Conservation (phyloP, 163 green algal genomes). For the Picocystis sp. region DNA sequence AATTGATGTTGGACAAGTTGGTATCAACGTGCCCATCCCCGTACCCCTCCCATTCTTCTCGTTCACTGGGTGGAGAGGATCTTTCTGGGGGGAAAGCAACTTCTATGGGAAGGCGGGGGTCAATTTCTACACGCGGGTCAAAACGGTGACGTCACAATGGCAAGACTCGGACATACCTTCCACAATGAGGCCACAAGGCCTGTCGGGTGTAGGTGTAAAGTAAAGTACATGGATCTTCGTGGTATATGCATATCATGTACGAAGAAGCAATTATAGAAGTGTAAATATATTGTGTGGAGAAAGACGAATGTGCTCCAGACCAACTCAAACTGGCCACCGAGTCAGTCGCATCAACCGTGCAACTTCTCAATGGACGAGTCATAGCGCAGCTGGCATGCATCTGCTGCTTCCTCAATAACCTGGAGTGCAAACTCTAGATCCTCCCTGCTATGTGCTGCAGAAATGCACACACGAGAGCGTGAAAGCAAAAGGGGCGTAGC, state of each 20-base stretch:
- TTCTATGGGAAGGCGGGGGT: conserved; percentile 65
- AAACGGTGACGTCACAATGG: conserved; percentile 61
- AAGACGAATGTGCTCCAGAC: too few species aligned
- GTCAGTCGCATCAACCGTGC: too few species aligned
- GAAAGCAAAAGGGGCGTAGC: conserved; percentile 72
- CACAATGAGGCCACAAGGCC: too few species aligned
- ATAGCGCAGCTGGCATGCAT: too few species aligned
- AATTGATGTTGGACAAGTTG: conserved; percentile 74
- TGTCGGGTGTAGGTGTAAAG: too few species aligned
- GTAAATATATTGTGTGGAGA: too few species aligned
- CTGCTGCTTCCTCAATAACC: conserved; percentile 23
- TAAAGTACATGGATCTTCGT: too few species aligned
- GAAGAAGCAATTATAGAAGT: too few species aligned
- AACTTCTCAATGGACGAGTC: too few species aligned
- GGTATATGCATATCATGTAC: too few species aligned
- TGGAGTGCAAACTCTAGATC: conserved; percentile 76
- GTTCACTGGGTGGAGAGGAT: conserved; percentile 58
- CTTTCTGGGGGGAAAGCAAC: conserved; percentile 9
- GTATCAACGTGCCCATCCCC: conserved; percentile 93
- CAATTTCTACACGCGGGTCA: conserved; percentile 76
- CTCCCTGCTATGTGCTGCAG: conserved; percentile 59
- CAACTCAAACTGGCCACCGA: too few species aligned
- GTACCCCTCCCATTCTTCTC: conserved; percentile 89
- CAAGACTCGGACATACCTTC: too few species aligned
- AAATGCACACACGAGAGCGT: conserved; percentile 85